Base-by-base conservation (phyloP, 2,329 filamentous ascomycete genomes). In the Xylaria sp. region DNA sequence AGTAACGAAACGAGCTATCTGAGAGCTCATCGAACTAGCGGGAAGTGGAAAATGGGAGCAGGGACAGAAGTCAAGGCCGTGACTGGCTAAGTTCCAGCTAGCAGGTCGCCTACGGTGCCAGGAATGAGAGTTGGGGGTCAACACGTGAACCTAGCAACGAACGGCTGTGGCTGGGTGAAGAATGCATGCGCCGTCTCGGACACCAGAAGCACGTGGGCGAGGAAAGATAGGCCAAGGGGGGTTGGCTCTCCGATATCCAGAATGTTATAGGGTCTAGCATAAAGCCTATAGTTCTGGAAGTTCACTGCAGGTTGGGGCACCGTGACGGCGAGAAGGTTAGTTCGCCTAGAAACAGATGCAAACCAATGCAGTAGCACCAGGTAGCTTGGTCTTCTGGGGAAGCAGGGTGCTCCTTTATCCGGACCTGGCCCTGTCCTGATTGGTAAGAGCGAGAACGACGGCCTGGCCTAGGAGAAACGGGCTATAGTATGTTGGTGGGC, bases 311-410 rank as follows among this genome's bases (percentile, higher is more conserved):
- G 37, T 17, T 59, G 40, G 17, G 17, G n/a, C 25, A 51, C 54
- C 56, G 51, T 31, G 53, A 31, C 35, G 37, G 43, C 23, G 43
- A 44, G 47, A 41, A 41, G 47, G 31, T 35, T 44, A 46, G 35
- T 41, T 23, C 41, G 44, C 46, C 56, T 17, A 54, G 21, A 56
- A 48, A 27, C 55, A 54, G 47, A 56, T 33, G 35, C 38, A 40
- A 57, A 53, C 51, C 35, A 47, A 49, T 63, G 57, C 57, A 54
- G 49, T 35, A 59, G 54, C 33, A 40, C 41, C 17, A 56, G n/a
- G n/a, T n/a, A n/a, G 38, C 37, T 54, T 46, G 21, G 27, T 54
- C 29, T 53, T 48, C 53, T 29, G 40, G 52, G 52, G 51, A 58
- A 54, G 44, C n/a, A 56, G 41, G 25, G 31, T 25, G 53, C 46